These are phyloP conservation scores for Diaporthe humulicola DNA, from an alignment of 2,329 filamentous ascomycete genomes.

Conservation along the genomic window DNA sequence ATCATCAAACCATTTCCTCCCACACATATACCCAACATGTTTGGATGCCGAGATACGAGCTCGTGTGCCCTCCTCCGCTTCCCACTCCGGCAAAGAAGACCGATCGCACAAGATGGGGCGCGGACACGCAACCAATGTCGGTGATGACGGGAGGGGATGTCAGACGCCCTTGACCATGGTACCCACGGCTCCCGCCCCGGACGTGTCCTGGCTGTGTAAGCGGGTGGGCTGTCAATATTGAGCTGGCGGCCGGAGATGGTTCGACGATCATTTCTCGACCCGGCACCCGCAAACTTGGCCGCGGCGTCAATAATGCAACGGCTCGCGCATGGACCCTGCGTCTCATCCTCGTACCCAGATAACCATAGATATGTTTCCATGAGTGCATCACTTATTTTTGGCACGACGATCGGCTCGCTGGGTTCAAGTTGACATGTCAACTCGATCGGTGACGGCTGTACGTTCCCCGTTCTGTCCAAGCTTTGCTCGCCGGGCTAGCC, in stretches of 20 bases:
- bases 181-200: constrained; percentile 20
- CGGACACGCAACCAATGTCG: background rate
- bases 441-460: background rate
- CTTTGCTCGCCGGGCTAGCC: constrained; percentile 12
- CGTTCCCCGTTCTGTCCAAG: background rate
- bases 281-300: constrained; percentile 25
- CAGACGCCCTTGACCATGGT: background rate
- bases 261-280: constrained; percentile 35
- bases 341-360: constrained; percentile 31
- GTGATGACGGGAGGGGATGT: background rate
- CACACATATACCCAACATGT: constrained; percentile 18
- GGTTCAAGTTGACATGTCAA: constrained; percentile 20
- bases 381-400: constrained; percentile 35
- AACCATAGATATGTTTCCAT: constrained; percentile 31
- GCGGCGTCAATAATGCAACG: constrained; percentile 23
- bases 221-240: constrained; percentile 24
- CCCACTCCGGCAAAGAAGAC: constrained; percentile 12
- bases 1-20: constrained; percentile 27
- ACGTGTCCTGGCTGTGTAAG: constrained; percentile 26
- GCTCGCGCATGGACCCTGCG: constrained; percentile 27
- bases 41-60: constrained; percentile 29
- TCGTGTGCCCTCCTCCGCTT: constrained; percentile 22
- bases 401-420: constrained; percentile 15
- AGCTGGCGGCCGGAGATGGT: constrained; percentile 13
- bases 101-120: background rate